These are phyloP conservation scores for Setaria viridis DNA, from an alignment of 202 grass and related monocot genomes.

Conservation along the genomic window DNA sequence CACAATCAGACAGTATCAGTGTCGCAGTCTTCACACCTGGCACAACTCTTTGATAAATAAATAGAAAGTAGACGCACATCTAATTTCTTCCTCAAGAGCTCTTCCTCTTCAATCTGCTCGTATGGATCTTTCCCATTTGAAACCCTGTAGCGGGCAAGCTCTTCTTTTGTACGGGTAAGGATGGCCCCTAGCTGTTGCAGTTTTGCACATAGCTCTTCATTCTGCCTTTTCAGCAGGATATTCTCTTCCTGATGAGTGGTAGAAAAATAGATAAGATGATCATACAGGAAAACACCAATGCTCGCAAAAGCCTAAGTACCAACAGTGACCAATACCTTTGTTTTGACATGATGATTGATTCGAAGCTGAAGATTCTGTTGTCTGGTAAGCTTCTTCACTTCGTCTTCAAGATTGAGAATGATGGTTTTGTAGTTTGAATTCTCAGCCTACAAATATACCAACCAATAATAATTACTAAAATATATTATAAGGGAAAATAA, in stretches of 20 bases:
- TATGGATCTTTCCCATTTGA: conserved; percentile 66
- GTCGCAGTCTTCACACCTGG: not conserved
- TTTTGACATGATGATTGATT: conserved; percentile 98
- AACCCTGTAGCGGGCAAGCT: conserved; percentile 70
- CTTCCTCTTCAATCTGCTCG: conserved; percentile 75
- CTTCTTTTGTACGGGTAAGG: conserved; percentile 72
- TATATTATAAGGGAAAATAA: conserved; percentile 11
- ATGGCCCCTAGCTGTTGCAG: conserved; percentile 60
- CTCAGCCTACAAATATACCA: conserved; percentile 65
- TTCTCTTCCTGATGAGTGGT: conserved; percentile 84
- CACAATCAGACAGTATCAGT: conserved; percentile 40
- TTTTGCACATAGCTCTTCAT: conserved; percentile 75
- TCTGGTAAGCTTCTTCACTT: conserved; percentile 71
- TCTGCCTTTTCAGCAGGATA: conserved; percentile 63
- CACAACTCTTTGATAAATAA: conserved; percentile 25
- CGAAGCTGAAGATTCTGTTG: conserved; percentile 90
- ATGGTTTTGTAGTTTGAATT: conserved; percentile 87
- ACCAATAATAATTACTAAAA: conserved; percentile 26
- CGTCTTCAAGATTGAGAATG: conserved; percentile 82
- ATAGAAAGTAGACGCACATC: conserved; percentile 55
- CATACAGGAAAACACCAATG: conserved; percentile 23
- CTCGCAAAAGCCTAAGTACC: conserved; percentile 13
- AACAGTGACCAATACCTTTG: conserved; percentile 63
- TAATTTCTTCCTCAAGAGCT: conserved; percentile 65
- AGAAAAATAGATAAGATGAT: conserved; percentile 17